phyloP scores from a whole-genome alignment of 2,329 filamentous ascomycete genomes.

The Fusarium sulawesiense region DNA sequence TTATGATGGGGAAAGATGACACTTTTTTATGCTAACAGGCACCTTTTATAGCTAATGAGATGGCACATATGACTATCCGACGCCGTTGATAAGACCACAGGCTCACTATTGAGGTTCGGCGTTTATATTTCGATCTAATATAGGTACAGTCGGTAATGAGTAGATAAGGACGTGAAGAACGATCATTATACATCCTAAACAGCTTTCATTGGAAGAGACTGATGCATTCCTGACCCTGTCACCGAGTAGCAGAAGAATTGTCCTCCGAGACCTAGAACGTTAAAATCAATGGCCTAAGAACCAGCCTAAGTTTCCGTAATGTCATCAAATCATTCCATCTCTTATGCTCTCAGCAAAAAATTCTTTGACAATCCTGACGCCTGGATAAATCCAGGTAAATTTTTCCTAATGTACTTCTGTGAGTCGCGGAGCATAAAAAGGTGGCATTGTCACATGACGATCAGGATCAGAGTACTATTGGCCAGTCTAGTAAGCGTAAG shows the following conservation, averaged over 20 bases:
- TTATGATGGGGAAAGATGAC: neutral
- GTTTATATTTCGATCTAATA: neutral
- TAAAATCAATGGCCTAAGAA: neutral
- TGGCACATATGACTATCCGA: neutral
- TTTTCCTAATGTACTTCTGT: neutral
- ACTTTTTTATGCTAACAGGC: neutral
- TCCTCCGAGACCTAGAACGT: neutral
- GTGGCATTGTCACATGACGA: accelerated
- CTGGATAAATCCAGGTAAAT: too few species aligned
- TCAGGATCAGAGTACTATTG: neutral
- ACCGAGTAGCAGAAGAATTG: neutral
- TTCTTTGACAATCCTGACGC: neutral
- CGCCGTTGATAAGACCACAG: neutral
- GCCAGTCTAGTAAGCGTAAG: neutral
- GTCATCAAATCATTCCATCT: neutral
- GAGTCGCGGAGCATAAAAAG: neutral
- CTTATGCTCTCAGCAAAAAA: neutral
- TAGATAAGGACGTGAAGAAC: neutral
- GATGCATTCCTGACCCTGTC: neutral
- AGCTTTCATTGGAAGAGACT: neutral
- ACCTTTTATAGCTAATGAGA: neutral
- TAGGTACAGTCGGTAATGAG: neutral
- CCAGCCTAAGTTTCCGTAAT: neutral
- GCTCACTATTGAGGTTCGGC: neutral
- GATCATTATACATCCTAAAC: neutral